phyloP scores from a whole-genome alignment of 2,329 filamentous ascomycete species.

The Fusarium pilosicola region DNA sequence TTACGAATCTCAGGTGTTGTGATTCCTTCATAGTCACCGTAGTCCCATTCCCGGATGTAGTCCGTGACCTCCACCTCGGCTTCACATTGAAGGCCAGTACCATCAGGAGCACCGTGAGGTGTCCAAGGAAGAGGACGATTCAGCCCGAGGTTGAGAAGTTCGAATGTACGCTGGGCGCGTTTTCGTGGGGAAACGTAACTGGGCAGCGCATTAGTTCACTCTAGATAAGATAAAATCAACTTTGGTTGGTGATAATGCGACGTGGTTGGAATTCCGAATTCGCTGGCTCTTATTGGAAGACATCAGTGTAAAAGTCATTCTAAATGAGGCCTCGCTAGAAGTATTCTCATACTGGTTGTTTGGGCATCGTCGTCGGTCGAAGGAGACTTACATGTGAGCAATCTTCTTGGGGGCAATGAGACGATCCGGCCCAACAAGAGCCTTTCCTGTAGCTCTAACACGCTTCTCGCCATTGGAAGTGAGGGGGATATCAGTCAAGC shows the following conservation, averaged over 20 bases:
- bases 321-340: not conserved
- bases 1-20: constrained; percentile 75
- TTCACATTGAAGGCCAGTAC: constrained; percentile 58
- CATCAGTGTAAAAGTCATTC: not conserved
- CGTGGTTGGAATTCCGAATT: not conserved
- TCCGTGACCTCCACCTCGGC: constrained; percentile 75
- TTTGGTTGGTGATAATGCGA: not conserved
- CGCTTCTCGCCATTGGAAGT: constrained; percentile 84
- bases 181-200: constrained; percentile 87
- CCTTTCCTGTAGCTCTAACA: constrained; percentile 79
- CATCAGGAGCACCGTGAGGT: constrained; percentile 53
- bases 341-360: not conserved
- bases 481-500: constrained; percentile 84
- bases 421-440: constrained; percentile 84
- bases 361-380: not conserved
- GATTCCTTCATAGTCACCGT: constrained; percentile 87
- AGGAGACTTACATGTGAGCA: constrained; percentile 76
- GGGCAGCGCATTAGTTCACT: constrained; percentile 8
- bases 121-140: constrained; percentile 77
- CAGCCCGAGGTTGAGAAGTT: constrained; percentile 81
- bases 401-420: constrained; percentile 85
- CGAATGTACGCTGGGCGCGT: constrained; percentile 89
- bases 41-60: constrained; percentile 86
- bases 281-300: not conserved
- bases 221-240: not conserved